Base-by-base conservation (phyloP, 2,329 filamentous ascomycete genomes). In the Penicillium aurantiogriseum region DNA sequence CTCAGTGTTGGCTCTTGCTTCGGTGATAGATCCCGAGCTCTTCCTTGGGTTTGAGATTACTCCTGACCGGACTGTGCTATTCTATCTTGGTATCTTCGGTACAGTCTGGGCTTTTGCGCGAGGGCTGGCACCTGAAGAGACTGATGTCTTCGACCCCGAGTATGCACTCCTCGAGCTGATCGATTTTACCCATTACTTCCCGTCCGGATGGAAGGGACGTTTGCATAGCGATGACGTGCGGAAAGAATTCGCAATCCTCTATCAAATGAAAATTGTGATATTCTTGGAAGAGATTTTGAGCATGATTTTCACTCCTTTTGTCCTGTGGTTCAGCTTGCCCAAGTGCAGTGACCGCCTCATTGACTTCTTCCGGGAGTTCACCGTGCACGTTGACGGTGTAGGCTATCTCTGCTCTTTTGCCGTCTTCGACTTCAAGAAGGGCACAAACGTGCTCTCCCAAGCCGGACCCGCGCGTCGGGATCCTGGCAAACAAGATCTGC, bases 341-440 rank as follows among this genome's bases (percentile, higher is more conserved):
- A 89, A 87, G 65, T 95, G 90, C 73, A 93, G 90, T 71, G 93
- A 97, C 65, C 90, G 92, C 58, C 88, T 99, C 62, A 88, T 97
- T 57, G 94, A 99, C 76, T 99, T 99, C 76, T 97, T 99, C 79
- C 88, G 94, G 39, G 94, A 99, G 71, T 97, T 97, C 66, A 97
- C 94, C 0, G 87, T 99, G 23, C 92, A 99, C 66, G 93, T 99
- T 17, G 94, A 99, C 69, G 94, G 94, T 0, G 83, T 99, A 36
- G 94, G 94, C 23, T 93, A 97, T 64, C 91, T 97, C 11, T 99
- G 94, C 75, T 97, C 93, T 1, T 97, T 97, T 76, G 94, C 94
- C 3, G 91, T 96, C 36, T 99, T 99, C 68, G 91, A 97, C 62
- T 97, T 97, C 77, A 92, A 96, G 74, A 93, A 92, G 72, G 89